Evolutionary conservation across 306 rosid species (phyloP), one percentile per base, ranked within the genome.

Genomic region (Pyrus betulifolia): DNA sequence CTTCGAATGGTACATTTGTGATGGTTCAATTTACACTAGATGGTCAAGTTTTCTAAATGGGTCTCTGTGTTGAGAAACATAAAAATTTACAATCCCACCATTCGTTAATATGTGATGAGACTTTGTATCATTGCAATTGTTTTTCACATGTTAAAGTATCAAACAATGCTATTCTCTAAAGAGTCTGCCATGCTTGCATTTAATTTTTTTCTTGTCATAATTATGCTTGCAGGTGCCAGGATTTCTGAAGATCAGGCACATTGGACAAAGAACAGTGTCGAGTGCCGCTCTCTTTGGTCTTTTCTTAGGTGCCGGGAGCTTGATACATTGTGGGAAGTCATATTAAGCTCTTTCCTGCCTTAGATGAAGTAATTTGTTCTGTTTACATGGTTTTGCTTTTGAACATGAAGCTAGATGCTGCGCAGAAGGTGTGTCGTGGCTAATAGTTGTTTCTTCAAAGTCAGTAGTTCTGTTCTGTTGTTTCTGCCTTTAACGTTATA

Each of bases 301-400:
- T 72, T 93, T 93, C 87, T 84, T 93, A 82, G 91, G 93, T 70
- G 98, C 98, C 73, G 98, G 98, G 58, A 85, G 96, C 83, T 88
- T 93, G 83, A 88, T 93, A 81, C 98, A 91, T 78, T 93, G 95
- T 88, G 97, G 98, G 62, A 93, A 91, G 88, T 89, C 93, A 80
- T 88, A 93, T 80, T 93, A 62, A 87, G 70, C 19, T 38, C 54
- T 69, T 55, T 40, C 21, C 30, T 31, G 64, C 38, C 6, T 62
- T 35, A 71, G 74, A 25, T 22, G 52, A 70, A 71, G 69, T 65
- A 21, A n/a, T 71, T 69, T 69, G 31, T 71, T 68, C 62, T 71
- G 74, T 79, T 52, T 71, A 72, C 78, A 31, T 71, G 19, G 69
- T 74, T 71, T 35, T 45, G 71, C 57, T 3, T 60, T 22, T 38